phyloP scores from a whole-genome alignment of 495 filamentous ascomycete species.

The Neurospora sp. region DNA sequence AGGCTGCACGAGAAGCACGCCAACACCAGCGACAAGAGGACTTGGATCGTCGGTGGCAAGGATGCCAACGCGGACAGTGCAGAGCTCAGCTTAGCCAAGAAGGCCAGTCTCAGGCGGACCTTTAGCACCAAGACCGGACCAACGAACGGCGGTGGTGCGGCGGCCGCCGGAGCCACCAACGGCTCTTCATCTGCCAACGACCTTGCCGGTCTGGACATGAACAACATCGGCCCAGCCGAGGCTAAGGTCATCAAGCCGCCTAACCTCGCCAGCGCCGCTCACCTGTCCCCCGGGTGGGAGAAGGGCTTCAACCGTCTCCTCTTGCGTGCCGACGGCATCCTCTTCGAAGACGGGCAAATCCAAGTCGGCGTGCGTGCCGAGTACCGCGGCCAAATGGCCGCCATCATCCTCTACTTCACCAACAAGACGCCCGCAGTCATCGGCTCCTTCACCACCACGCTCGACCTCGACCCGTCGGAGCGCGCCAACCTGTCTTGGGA shows the following conservation, averaged over 20 bases:
- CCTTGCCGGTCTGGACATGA: slow-evolving; percentile 74
- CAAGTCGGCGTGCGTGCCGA: slow-evolving; percentile 89
- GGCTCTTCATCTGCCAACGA: slow-evolving; percentile 45
- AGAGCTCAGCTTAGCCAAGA: slow-evolving; percentile 74
- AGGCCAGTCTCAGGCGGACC: slow-evolving; percentile 72
- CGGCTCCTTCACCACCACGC: slow-evolving; percentile 83
- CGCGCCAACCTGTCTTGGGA: slow-evolving; percentile 66
- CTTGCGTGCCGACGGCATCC: slow-evolving; percentile 68
- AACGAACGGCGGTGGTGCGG: slow-evolving; percentile 44
- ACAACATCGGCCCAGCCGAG: slow-evolving; percentile 40
- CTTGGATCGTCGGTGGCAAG: slow-evolving; percentile 92
- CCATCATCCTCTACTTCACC: slow-evolving; percentile 87
- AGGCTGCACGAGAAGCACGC: slow-evolving; percentile 89
- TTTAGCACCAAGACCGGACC: slow-evolving; percentile 53
- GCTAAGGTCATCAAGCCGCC: slow-evolving; percentile 50
- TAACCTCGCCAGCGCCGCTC: slow-evolving; percentile 85
- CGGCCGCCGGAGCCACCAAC: slow-evolving; percentile 47
- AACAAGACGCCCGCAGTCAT: slow-evolving; percentile 82
- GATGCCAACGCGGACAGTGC: slow-evolving; percentile 75
- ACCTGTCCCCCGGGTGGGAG: slow-evolving; percentile 92
- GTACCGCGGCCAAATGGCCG: slow-evolving; percentile 88
- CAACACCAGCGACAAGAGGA: slow-evolving; percentile 82
- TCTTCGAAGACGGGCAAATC: slow-evolving; percentile 92
- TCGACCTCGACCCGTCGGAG: slow-evolving; percentile 66
- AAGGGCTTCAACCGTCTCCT: slow-evolving; percentile 79